phyloP scores from a whole-genome alignment of 176 grass and related monocot species.

The Cenchrus fungigraminus region DNA sequence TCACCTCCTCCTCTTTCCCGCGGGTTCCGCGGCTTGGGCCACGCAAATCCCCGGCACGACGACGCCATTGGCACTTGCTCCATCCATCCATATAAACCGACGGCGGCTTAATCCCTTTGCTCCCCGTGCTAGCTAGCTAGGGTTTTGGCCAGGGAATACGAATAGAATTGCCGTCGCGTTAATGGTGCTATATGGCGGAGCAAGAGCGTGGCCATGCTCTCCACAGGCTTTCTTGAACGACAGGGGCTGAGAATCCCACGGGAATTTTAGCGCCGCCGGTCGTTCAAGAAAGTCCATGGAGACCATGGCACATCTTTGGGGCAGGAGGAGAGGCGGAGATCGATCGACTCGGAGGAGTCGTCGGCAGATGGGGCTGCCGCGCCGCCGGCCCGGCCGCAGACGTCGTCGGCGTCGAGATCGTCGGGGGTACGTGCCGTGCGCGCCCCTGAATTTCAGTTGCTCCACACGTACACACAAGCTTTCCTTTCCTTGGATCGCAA shows the following conservation, averaged over 20 bases:
- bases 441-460: neutral
- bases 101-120: too few relatives aligned
- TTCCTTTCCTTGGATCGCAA: conserved; percentile 30
- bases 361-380: neutral
- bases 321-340: neutral
- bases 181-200: too few relatives aligned
- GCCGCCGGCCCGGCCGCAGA: too few relatives aligned
- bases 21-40: neutral
- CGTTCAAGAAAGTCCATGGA: conserved; percentile 63
- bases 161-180: too few relatives aligned
- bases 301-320: conserved; percentile 27
- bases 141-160: too few relatives aligned
- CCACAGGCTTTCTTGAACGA: conserved; percentile 81
- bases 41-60: neutral
- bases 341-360: too few relatives aligned
- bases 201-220: conserved; percentile 40
- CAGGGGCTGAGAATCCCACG: neutral
- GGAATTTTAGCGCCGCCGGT: conserved; percentile 27
- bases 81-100: too few relatives aligned
- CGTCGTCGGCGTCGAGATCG: neutral
- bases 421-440: neutral
- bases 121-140: too few relatives aligned
- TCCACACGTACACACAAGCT: neutral
- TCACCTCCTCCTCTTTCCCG: neutral
- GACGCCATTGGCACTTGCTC: too few relatives aligned